Evolutionary conservation across 2,329 filamentous ascomycete genomes (phyloP), one percentile per base, ranked within the genome.

Genomic region (Aphanoascus verrucosus): DNA sequence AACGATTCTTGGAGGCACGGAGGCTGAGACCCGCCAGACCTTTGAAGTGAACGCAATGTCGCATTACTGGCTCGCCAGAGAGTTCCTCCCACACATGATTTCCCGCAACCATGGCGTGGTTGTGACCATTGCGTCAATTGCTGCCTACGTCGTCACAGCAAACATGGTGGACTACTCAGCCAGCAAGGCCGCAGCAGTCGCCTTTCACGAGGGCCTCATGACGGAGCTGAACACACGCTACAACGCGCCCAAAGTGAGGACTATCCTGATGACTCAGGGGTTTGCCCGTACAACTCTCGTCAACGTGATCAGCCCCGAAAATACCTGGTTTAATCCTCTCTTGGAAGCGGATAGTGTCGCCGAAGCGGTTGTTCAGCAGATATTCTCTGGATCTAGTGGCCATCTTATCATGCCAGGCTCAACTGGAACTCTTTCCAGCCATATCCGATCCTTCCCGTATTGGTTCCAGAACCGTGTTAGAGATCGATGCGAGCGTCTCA

Each of bases 11-110:
- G 74, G 77, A 28, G 66, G 75, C 19, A 74, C 75, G 1, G 78
- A 82, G 49, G 72, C 71, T 17, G 78, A 83, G 59, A 74, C 85
- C 57, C 77, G 78, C 37, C 78, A 83, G 61, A 85, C 83, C 49
- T 86, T 88, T 65, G 81, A 82, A 55, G 81, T 88, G 60, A 89
- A 88, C 68, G 73, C 81, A 0, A 65, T 88, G 32, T 74, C 81
- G 1, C 84, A 84, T 68, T 86, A 80, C 72, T 82, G 77, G 73
- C 74, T 82, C n/a, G 69, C 77, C 5, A 78, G 81, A 63, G 77
- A 82, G 54, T 88, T 88, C 67, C 70, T 89, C 1, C 85, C 85
- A 0, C 64, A 70, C 58, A 84, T 89, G 76, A 67, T 84, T 49
- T 63, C 68, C 6, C 64, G 63, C 11, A 81, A 87, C 69, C 84